Conservation (phyloP, 306 rosid species). For the Vigna mungo region DNA sequence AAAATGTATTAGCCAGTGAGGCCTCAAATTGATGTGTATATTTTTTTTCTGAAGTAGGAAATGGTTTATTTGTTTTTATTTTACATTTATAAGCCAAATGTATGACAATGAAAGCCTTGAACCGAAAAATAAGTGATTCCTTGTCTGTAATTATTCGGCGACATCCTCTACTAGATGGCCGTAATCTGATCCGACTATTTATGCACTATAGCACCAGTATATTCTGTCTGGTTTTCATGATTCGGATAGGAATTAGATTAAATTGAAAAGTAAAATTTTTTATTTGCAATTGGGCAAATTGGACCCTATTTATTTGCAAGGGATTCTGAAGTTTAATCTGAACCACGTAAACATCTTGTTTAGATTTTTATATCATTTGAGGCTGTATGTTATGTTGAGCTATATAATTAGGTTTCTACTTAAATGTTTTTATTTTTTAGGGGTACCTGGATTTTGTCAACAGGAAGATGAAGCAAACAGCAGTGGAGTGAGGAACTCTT, state of each 20-base stretch:
- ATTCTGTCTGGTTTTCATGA: slow-evolving; percentile 25
- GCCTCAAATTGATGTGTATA: slow-evolving; percentile 18
- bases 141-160: slow-evolving; percentile 8
- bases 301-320: slow-evolving; percentile 9
- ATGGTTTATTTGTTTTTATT: not conserved
- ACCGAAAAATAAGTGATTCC: slow-evolving; percentile 23
- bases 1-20: slow-evolving; percentile 17
- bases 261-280: not conserved
- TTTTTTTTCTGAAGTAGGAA: slow-evolving; percentile 9
- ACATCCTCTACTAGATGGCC: slow-evolving; percentile 20
- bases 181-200: not conserved
- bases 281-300: not conserved
- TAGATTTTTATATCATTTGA: slow-evolving; percentile 8
- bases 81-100: slow-evolving; percentile 14
- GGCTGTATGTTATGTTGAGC: slow-evolving; percentile 13
- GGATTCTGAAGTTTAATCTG: slow-evolving; percentile 29
- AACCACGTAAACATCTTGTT: not conserved
- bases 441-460: slow-evolving; percentile 81
- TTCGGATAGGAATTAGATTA: slow-evolving; percentile 4
- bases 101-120: slow-evolving; percentile 25
- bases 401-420: not conserved
- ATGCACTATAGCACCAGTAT: not conserved
- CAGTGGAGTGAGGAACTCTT: slow-evolving; percentile 36
- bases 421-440: slow-evolving; percentile 52
- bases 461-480: slow-evolving; percentile 53